A percentile compares a stretch with the other conserved stretches of the same genome.
phyloP scores from a whole-genome alignment of 306 rosid species.

The Rosa multiflora region DNA sequence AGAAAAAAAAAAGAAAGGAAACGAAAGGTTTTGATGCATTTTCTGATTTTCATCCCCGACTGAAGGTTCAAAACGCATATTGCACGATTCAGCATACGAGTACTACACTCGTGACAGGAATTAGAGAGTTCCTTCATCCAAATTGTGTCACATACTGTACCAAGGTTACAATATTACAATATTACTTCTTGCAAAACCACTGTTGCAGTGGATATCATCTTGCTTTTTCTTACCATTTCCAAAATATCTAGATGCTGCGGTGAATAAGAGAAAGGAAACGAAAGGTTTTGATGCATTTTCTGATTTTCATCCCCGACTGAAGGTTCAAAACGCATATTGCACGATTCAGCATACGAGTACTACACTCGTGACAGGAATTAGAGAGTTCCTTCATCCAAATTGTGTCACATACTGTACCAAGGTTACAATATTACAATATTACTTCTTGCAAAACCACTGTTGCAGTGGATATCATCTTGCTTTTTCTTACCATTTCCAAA shows the following conservation, averaged over 20 bases:
- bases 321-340: no score
- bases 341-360: neutral
- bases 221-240: neutral
- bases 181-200: neutral
- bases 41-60: no score
- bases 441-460: neutral
- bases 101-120: neutral
- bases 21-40: no score
- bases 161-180: neutral
- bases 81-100: neutral
- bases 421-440: neutral
- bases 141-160: neutral
- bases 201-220: neutral
- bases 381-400: neutral
- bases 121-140: neutral
- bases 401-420: neutral
- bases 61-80: no score
- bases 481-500: neutral
- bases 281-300: no score
- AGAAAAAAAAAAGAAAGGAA: no score
- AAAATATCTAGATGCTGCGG: neutral
- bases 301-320: no score
- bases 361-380: no score
- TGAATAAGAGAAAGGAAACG: no score
- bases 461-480: neutral